Evolutionary conservation across 2,329 filamentous ascomycete genomes (phyloP).

Genomic region (Penicillium sp.): DNA sequence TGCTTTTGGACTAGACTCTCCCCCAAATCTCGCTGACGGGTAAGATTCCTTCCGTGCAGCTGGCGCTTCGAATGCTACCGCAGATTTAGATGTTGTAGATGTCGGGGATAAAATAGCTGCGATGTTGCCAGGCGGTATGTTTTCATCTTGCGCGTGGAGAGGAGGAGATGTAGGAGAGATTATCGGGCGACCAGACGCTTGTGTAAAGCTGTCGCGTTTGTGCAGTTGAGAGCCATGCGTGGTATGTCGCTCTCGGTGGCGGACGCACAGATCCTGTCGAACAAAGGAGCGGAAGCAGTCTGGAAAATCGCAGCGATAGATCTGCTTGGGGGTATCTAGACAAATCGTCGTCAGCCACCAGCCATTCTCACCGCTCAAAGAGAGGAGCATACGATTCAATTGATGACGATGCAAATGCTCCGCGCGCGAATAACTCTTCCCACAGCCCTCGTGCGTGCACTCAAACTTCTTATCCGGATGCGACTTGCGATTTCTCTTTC

Average conservation of each 20-base stretch:
- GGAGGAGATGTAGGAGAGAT: constrained; percentile 22
- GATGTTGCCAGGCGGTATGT: neutral
- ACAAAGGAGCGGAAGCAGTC: constrained; percentile 90
- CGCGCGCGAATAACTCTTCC: constrained; percentile 92
- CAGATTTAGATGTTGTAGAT: constrained; percentile 5
- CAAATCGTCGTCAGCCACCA: constrained; percentile 8
- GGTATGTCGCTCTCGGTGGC: constrained; percentile 75
- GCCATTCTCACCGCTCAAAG: neutral
- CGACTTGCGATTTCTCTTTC: constrained; percentile 43
- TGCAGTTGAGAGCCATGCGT: constrained; percentile 54
- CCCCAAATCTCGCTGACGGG: neutral
- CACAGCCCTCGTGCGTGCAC: constrained; percentile 81
- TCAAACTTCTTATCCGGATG: constrained; percentile 59
- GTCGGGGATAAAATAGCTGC: constrained; percentile 2
- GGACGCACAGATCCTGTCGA: constrained; percentile 84
- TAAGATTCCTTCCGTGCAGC: neutral
- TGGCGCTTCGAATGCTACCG: neutral
- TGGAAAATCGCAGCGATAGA: constrained; percentile 88
- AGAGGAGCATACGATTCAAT: constrained; percentile 68
- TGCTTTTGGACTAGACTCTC: neutral
- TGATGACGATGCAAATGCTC: constrained; percentile 97
- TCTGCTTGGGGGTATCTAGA: constrained; percentile 84
- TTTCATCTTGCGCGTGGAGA: constrained; percentile 19
- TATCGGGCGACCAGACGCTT: constrained; percentile 24
- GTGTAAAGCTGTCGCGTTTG: constrained; percentile 45